Evolutionary conservation across 2,329 filamentous ascomycete species (phyloP).

Genomic region (Myriangium duriaei): DNA sequence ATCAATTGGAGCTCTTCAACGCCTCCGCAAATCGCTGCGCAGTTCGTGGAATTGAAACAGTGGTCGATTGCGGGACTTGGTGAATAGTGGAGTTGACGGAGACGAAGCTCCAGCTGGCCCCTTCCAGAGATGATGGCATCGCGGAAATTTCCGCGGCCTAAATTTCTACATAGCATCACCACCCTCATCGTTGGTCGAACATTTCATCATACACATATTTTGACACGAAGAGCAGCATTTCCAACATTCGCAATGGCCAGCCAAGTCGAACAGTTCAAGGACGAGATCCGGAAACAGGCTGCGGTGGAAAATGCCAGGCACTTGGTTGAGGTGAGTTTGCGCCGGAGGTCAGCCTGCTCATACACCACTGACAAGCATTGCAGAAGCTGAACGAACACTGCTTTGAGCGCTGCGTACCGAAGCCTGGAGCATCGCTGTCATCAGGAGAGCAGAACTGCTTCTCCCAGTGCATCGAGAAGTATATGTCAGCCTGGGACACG

Average conservation of each 20-base stretch:
- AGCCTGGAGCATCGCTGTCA: slow-evolving; percentile 38
- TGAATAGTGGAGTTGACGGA: too few species aligned
- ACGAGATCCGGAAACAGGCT: slow-evolving; percentile 40
- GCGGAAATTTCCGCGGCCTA: slow-evolving; percentile 8
- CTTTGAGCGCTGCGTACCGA: slow-evolving; percentile 43
- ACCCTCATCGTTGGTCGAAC: background rate
- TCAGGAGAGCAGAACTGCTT: slow-evolving; percentile 39
- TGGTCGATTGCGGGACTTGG: too few species aligned
- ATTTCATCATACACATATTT: background rate
- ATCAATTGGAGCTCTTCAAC: too few species aligned
- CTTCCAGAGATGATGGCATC: background rate
- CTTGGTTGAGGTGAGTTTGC: slow-evolving; percentile 33
- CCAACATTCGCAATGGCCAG: too few species aligned
- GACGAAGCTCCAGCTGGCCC: background rate
- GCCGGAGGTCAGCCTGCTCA: too few species aligned
- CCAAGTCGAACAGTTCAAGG: slow-evolving; percentile 27
- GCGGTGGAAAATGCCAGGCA: slow-evolving; percentile 39
- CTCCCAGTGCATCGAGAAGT: slow-evolving; percentile 43
- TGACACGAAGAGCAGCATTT: too few species aligned
- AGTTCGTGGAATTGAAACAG: too few species aligned
- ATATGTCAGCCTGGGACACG: slow-evolving; percentile 40
- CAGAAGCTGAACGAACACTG: slow-evolving; percentile 46
- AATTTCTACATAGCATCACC: slow-evolving; percentile 1
- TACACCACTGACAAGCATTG: background rate
- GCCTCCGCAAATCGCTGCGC: too few species aligned